phyloP scores from a whole-genome alignment of 2,329 filamentous ascomycete species.

The Phaeophleospora eucalypticola region DNA sequence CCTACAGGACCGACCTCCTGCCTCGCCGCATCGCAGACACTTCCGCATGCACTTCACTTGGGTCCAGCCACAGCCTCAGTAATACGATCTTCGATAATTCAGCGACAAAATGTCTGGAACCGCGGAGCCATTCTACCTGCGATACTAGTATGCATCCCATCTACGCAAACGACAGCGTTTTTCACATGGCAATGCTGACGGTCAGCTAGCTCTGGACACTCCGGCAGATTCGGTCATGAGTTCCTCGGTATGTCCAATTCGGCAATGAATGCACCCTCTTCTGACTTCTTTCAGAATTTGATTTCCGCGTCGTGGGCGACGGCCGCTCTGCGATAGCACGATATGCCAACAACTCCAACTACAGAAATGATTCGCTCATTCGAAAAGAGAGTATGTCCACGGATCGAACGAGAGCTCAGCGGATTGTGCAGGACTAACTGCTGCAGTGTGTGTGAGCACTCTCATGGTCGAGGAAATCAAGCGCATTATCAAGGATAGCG shows the following conservation, averaged over 20 bases:
- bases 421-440: not conserved
- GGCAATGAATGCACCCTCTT: not conserved
- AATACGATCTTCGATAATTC: not conserved
- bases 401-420: too few species aligned
- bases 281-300: slow-evolving; percentile 66
- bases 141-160: slow-evolving; percentile 73
- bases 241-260: slow-evolving; percentile 68
- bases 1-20: too few species aligned
- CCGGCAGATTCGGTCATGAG: slow-evolving; percentile 95
- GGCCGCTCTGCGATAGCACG: slow-evolving; percentile 88
- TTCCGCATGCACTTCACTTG: too few species aligned
- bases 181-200: slow-evolving; percentile 9
- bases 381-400: slow-evolving; percentile 90
- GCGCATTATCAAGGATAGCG: slow-evolving; percentile 92
- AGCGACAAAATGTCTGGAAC: slow-evolving; percentile 50
- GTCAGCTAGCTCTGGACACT: slow-evolving; percentile 80
- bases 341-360: slow-evolving; percentile 99
- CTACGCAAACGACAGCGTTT: not conserved
- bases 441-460: slow-evolving; percentile 88
- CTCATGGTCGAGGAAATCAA: slow-evolving; percentile 90
- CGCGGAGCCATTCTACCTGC: slow-evolving; percentile 86
- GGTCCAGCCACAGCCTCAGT: too few species aligned
- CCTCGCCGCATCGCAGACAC: too few species aligned
- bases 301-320: slow-evolving; percentile 88
- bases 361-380: slow-evolving; percentile 96